Evolutionary conservation across 306 rosid genomes (phyloP), one percentile per base, ranked within the genome.

Genomic region (Begonia loranthoides): DNA sequence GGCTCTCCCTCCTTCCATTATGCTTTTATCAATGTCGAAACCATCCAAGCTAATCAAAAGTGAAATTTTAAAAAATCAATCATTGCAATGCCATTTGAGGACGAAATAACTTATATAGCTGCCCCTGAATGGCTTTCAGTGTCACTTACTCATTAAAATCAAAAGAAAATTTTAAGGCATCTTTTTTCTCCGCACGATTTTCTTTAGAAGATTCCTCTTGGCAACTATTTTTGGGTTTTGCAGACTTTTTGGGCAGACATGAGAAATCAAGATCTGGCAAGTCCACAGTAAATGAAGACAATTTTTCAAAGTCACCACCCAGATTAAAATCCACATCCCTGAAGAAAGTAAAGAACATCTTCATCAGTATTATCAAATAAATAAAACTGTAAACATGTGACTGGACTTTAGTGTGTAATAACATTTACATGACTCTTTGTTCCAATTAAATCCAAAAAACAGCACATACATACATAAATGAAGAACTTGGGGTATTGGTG

Each of bases 271-370:
- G 83, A 71, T 90, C 94, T 62, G 90, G 61, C 85, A 82, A 73
- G 81, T 82, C 95, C 80, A 90, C 57, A 48, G 82, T 90, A 74
- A 90, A 90, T 50, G 85, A 73, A 45, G 90, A 82, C 44, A 84
- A 64, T 72, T 85, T 89, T 62, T 69, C 64, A 47, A 89, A 85
- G 50, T 79, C 88, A 38, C 83, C 74, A 60, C 76, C 97, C 66
- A 89, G 82, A 85, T 68, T 73, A 67, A 85, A 82, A 70, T 85
- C 71, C 77, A 77, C 73, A 76, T 84, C 94, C 85, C 95, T 89
- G 64, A 55, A 58, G 51, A 47, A 57, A 52, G 71, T 12, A 66
- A 51, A 56, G 39, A 40, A 50, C 11, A 56, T 46, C 2, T 33
- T 56, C 41, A 33, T 17, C 56, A 70, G 21, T 41, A 39, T 21